Evolutionary conservation across 768 basidiomycete species (phyloP), one percentile per base, ranked within the genome.

Genomic region (Tylopilus balloui): DNA sequence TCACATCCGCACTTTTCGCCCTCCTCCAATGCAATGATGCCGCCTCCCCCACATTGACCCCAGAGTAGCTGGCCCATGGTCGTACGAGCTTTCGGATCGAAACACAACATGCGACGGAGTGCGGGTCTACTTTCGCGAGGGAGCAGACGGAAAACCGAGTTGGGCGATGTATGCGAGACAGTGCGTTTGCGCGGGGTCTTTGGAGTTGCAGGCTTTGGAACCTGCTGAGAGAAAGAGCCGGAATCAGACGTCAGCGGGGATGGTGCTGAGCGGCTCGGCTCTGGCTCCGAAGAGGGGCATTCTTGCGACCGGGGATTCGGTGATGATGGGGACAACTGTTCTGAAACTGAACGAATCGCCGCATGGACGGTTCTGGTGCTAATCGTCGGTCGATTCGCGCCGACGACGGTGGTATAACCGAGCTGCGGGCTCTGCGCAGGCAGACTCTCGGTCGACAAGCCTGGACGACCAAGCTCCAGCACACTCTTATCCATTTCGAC

Each of bases 101-200:
- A 80, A 58, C 82, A 85, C 58, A 99, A 75, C 96, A 99, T 99
- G 46, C 93, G 81, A 50, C 92, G 87, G 51, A 99, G 77, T 13
- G 88, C 91, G 7, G 85, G 78, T 34, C 96, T 81, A 13, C 92
- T 83, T 71, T 99, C 95, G 46, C 96, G 85, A 2, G 96, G 96
- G 20, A 99, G 78, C 10, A 98, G 76, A 17, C 95, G 83, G 77
- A 99, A 98, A 62, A 99, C 96, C 8, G 92, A 93, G 66, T 98
- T 95, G 23, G 65, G 67, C 3, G 67, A 67, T 4, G 67, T 63
- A 21, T 38, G 25, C 12, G 67, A 69, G 6, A 34, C 32, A 0
- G 57, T 19, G 12, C 65, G 67, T 38, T 56, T 52, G 23, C 65
- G 65, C 3, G 48, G 20, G 6, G 28, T 36, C 47, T 78, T 78